phyloP scores from a whole-genome alignment of 768 basidiomycete genomes.

The Psilocybe tampanensis region DNA sequence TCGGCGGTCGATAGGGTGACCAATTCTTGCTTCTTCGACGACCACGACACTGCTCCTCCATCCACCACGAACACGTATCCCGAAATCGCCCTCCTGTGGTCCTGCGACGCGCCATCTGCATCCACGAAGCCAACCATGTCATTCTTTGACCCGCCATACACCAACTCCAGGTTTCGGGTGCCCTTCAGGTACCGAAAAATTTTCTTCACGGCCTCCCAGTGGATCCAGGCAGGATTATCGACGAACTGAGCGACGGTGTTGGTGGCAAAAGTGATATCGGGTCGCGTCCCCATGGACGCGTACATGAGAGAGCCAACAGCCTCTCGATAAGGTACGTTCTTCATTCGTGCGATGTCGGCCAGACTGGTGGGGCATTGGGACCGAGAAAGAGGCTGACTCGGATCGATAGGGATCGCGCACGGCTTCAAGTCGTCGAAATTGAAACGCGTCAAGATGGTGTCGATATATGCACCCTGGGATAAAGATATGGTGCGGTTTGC shows the following conservation, averaged over 20 bases:
- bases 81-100: too few species aligned
- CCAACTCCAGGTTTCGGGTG: too few species aligned
- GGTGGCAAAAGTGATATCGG: constrained; percentile 7
- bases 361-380: constrained; percentile 19
- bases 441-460: constrained; percentile 17
- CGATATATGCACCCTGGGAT: constrained; percentile 26
- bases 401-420: constrained; percentile 13
- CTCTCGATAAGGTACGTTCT: constrained; percentile 22
- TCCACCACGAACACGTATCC: too few species aligned
- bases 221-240: neutral
- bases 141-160: too few species aligned
- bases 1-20: constrained; percentile 23
- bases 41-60: constrained; percentile 23
- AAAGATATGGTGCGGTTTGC: constrained; percentile 19
- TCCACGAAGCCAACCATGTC: too few species aligned
- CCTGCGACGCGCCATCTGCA: too few species aligned
- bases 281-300: neutral
- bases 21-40: constrained; percentile 27
- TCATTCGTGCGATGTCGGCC: constrained; percentile 17
- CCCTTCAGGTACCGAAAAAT: constrained; percentile 12
- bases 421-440: constrained; percentile 13
- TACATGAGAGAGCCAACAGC: constrained; percentile 30
- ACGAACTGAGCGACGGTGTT: neutral
- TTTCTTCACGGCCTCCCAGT: constrained; percentile 11
- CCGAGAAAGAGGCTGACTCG: constrained; percentile 12